A percentile compares a stretch with the other conserved stretches of the same genome.
These are phyloP conservation scores for Alternaria longipes DNA, from an alignment of 2,329 filamentous ascomycete genomes.

Conservation along the genomic window DNA sequence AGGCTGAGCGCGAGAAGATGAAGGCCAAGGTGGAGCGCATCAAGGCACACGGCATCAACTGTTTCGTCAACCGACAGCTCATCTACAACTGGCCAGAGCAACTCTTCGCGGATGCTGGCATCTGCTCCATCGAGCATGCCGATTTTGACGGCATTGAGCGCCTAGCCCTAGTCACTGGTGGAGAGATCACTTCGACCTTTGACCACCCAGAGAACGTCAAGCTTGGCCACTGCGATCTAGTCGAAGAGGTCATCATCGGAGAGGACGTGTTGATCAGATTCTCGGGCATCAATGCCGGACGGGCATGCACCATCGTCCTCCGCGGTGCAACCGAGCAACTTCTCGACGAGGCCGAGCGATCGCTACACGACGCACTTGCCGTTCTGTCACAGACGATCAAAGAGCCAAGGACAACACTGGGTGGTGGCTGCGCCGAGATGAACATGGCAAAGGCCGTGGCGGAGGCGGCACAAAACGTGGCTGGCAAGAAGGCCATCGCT, in stretches of 20 bases:
- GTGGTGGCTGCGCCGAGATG: conserved; percentile 98
- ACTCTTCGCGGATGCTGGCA: conserved; percentile 95
- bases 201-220: conserved; percentile 98
- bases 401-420: conserved; percentile 92
- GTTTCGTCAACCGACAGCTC: conserved; percentile 98
- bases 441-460: conserved; percentile 98
- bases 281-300: conserved; percentile 90
- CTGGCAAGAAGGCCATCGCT: conserved; percentile 95
- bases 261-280: conserved; percentile 98
- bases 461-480: conserved; percentile 88
- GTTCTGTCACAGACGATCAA: conserved; percentile 96
- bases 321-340: conserved; percentile 97
- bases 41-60: conserved; percentile 98
- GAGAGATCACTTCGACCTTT: conserved; percentile 97
- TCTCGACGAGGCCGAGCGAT: conserved; percentile 94
- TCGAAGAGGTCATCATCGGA: conserved; percentile 98
- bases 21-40: conserved; percentile 99
- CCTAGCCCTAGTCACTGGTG: conserved; percentile 91
- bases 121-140: conserved; percentile 98
- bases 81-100: conserved; percentile 99
- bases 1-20: conserved; percentile 99
- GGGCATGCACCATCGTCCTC: conserved; percentile 96
- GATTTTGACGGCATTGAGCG: conserved; percentile 99
- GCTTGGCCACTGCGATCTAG: conserved; percentile 91
- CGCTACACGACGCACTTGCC: conserved; percentile 92